These are phyloP conservation scores for Penstemon eatonii DNA, from an alignment of 257 asterid species.

Conservation along the genomic window DNA sequence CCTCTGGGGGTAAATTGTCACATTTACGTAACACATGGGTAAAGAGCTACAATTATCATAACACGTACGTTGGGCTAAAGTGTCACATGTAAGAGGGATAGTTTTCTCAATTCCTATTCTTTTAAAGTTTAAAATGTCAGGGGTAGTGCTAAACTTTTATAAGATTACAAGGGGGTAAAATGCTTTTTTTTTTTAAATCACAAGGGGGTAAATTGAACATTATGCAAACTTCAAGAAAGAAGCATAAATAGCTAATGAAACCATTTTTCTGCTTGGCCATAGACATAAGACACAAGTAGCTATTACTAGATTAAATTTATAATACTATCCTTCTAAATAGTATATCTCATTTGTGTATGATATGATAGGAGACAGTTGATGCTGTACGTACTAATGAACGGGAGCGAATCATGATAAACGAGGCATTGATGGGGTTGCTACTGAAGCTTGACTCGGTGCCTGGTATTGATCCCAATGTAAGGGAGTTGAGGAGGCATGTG, in stretches of 20 bases:
- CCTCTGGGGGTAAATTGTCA: no score
- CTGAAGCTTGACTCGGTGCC: conserved; percentile 86
- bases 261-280: no score
- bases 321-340: neutral
- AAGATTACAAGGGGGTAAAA: neutral
- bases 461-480: conserved; percentile 74
- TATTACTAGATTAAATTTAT: neutral
- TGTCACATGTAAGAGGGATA: no score
- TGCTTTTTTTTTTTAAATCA: no score
- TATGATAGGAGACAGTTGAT: conserved; percentile 88
- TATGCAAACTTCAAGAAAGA: neutral
- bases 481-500: conserved; percentile 84
- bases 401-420: conserved; percentile 79
- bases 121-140: no score
- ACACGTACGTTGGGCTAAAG: no score
- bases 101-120: no score
- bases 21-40: no score
- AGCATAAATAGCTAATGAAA: neutral
- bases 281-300: neutral
- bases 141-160: no score
- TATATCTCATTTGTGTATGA: conserved; percentile 17
- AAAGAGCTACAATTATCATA: no score
- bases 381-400: conserved; percentile 68
- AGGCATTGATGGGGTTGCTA: conserved; percentile 72
- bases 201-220: no score